phyloP scores from a whole-genome alignment of 2,329 filamentous ascomycete species.

The Davidsoniella virescens region DNA sequence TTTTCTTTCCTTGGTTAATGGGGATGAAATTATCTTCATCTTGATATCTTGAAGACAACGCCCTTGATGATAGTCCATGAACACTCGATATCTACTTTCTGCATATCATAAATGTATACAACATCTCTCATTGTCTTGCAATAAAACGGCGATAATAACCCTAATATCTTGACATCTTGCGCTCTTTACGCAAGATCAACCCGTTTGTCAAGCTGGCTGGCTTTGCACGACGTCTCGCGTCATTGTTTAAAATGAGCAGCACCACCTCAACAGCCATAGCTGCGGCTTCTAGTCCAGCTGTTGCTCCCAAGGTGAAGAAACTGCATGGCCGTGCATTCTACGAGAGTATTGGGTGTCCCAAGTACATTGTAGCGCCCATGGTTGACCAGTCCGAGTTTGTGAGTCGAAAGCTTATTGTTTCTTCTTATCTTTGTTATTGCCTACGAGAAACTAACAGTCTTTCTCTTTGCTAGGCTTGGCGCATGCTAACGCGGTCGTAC shows the following conservation, averaged over 20 bases:
- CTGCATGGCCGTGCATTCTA: slow-evolving; percentile 82
- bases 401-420: slow-evolving; percentile 13
- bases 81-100: too few species aligned
- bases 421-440: neutral
- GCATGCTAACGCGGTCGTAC: slow-evolving; percentile 88
- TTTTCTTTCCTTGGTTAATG: neutral
- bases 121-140: too few species aligned
- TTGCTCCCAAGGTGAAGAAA: slow-evolving; percentile 30
- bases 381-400: slow-evolving; percentile 98
- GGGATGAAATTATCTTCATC: too few species aligned
- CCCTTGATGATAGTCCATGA: too few species aligned
- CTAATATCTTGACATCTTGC: too few species aligned
- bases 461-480: slow-evolving; percentile 57
- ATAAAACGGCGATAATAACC: too few species aligned
- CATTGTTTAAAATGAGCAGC: slow-evolving; percentile 8
- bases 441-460: neutral
- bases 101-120: too few species aligned
- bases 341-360: slow-evolving; percentile 83
- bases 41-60: too few species aligned
- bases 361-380: slow-evolving; percentile 87
- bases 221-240: neutral
- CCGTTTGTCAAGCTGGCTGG: slow-evolving; percentile 7
- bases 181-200: neutral
- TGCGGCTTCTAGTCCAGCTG: neutral
- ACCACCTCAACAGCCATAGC: neutral